Base-by-base conservation (phyloP, 768 basidiomycete genomes). In the Pleurotus ostreatus region DNA sequence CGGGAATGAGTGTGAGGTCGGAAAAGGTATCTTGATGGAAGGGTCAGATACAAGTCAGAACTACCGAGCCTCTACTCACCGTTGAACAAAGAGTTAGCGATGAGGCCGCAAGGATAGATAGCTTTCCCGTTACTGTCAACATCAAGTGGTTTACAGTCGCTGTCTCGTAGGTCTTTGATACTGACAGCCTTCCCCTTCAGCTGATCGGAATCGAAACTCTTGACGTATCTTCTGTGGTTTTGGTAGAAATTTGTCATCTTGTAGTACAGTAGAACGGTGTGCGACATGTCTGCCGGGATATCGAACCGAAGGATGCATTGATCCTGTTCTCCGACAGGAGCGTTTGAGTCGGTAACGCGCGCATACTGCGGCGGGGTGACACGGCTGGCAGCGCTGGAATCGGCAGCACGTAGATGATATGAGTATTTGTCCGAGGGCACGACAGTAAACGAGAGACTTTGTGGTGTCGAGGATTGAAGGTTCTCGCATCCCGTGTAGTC, bases 201-300 rank as follows among this genome's bases (percentile, higher is more conserved):
- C 69, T 99, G 97, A 61, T 88, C 77, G 11, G 87, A 78, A 66
- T 94, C 83, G 43, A 92, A 73, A 67, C 92, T 94, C 76, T 94
- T 89, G 55, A 98, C 97, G 66, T 98, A 99, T 66, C 97, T 84
- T 34, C 97, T 87, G 69, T 99, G 97, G 70, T 99, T 99, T 79
- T 99, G 96, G 75, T 84, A 98, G 75, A 95, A 96, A 75, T 94
- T 94, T 47, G 91, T 93, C 68, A 92, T 81, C 73, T 93, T 94
- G 82, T 98, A 99, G 77, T 99, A 99, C 61, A 98, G 77, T 64
- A 99, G 84, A 11, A 98, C 89, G 22, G 86, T 77, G 13, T 81
- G 72, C 8, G 79, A 70, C 30, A 99, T 75, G 66, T 91, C 82
- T 53, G 84, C 84, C 6, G 94, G 93, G 38, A 98, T 70, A 47